Evolutionary conservation across 208 protist genomes (phyloP), one percentile per base, ranked within the genome.

Genomic region (Herpetomonas samuelpessoai): DNA sequence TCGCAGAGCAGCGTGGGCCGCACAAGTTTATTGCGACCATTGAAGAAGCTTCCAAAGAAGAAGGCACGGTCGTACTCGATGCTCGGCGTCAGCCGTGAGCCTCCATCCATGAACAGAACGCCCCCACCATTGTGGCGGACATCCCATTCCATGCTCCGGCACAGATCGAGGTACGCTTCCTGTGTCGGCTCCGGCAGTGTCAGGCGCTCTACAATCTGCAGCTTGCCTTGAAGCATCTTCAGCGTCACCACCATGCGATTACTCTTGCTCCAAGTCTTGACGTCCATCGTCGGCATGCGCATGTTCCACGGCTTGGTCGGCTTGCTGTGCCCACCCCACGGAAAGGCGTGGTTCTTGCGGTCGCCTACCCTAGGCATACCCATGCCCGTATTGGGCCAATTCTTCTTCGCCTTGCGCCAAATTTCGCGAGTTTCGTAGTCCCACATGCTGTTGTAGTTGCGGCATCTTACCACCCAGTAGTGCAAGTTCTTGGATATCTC

Each of bases 31-130:
- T 93, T 93, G 27, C 86, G 84, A 18, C 91, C 91, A 45, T 96
- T 93, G 70, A 92, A 92, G 57, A 96, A 96, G 64, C 86, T 93
- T 31, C 91, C 91, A 71, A 88, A 94, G 65, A 96, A 96, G 62
- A 96, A 96, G 30, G 75, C 68, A 19, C 87, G 74, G 55, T 96
- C 82, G 66, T 83, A 96, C 74, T 96, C 87, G 38, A 52, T 74
- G 67, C 86, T 93, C 10, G 91, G 83, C 6, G 86, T 93, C 44
- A 96, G 68, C 14, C 87, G 84, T 0, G 87, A 94, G 22, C 91
- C 91, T 25, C 91, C 91, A 52, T 96, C 91, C 83, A 96, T 96
- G 57, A 94, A 96, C 7, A 96, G 81, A 9, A 93, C 91, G 9
- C 91, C 91, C 19, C 81, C 85, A 21, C 91, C 91, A 28, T 68